These are phyloP conservation scores for Uncinocarpus reesii DNA, from an alignment of 2,329 filamentous ascomycete genomes.

Conservation along the genomic window DNA sequence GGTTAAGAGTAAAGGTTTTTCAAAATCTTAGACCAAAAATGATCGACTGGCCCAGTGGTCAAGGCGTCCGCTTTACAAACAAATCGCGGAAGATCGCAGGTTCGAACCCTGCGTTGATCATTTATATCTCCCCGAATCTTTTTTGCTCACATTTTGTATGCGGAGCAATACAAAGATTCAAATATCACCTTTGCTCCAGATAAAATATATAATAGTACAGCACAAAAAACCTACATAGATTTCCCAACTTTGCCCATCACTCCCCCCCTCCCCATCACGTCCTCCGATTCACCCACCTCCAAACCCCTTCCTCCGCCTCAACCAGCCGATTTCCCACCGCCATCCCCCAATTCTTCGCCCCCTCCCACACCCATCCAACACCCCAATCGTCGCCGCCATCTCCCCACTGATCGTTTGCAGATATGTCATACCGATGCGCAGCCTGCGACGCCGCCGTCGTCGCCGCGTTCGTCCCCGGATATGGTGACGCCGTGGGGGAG, in stretches of 20 bases:
- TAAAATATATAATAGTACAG: background rate
- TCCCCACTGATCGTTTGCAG: conserved; percentile 27
- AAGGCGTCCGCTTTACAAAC: too few species aligned
- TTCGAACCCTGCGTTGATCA: conserved; percentile 1
- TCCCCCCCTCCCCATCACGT: conserved; percentile 13
- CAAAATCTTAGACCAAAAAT: too few species aligned
- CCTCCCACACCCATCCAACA: conserved; percentile 38
- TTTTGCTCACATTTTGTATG: too few species aligned
- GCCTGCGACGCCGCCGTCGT: background rate
- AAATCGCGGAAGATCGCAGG: too few species aligned
- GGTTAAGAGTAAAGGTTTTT: too few species aligned
- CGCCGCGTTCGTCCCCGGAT: background rate
- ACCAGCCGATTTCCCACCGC: conserved; percentile 31
- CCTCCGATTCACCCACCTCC: conserved; percentile 26
- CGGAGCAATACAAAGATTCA: too few species aligned
- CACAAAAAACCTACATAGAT: background rate
- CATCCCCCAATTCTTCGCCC: conserved; percentile 21
- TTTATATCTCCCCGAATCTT: too few species aligned
- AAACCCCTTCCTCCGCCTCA: conserved; percentile 41
- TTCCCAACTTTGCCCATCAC: too few species aligned
- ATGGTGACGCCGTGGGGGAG: background rate
- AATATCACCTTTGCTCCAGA: background rate
- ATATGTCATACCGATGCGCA: conserved; percentile 3
- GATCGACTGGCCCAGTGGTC: background rate
- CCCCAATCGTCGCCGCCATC: conserved; percentile 50